Evolutionary conservation across 345 rosid genomes (phyloP).

Genomic region (Melaleuca quinquenervia): DNA sequence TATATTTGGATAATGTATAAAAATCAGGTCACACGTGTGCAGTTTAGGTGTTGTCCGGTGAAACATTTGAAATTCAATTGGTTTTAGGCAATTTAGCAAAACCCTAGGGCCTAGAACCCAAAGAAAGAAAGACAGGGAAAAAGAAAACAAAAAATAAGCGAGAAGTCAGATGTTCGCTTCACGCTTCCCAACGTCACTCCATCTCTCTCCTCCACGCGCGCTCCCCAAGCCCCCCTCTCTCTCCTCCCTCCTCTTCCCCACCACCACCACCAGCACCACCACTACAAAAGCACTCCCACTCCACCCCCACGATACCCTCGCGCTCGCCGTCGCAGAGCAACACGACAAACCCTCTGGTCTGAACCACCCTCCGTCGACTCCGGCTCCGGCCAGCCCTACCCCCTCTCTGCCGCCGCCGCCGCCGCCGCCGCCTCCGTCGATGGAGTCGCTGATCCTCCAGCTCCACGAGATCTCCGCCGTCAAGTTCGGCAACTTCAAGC

Average conservation of each 20-base stretch:
- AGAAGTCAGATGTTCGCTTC: not conserved
- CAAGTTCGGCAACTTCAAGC: slow-evolving; percentile 80
- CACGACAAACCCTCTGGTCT: not conserved
- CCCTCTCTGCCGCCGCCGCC: not conserved
- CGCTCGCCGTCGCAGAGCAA: not conserved
- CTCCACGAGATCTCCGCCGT: slow-evolving; percentile 92
- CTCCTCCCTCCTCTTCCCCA: not conserved
- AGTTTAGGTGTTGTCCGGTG: not conserved
- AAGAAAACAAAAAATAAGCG: not conserved
- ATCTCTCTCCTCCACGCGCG: not conserved
- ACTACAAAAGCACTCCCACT: not conserved
- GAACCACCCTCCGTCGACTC: not conserved
- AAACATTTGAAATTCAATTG: not conserved
- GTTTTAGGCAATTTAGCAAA: not conserved
- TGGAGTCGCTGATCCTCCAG: slow-evolving; percentile 74
- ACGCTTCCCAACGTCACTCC: not conserved
- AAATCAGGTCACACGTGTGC: not conserved
- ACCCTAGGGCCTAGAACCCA: not conserved
- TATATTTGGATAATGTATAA: not conserved
- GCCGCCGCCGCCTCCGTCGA: slow-evolving; percentile 18
- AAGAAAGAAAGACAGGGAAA: not conserved
- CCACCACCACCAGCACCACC: not conserved
- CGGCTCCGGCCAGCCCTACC: not conserved
- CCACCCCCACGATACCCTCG: not conserved
- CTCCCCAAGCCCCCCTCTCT: not conserved